Evolutionary conservation across 164 flowering plant genomes (phyloP).

Genomic region (Sedum album): DNA sequence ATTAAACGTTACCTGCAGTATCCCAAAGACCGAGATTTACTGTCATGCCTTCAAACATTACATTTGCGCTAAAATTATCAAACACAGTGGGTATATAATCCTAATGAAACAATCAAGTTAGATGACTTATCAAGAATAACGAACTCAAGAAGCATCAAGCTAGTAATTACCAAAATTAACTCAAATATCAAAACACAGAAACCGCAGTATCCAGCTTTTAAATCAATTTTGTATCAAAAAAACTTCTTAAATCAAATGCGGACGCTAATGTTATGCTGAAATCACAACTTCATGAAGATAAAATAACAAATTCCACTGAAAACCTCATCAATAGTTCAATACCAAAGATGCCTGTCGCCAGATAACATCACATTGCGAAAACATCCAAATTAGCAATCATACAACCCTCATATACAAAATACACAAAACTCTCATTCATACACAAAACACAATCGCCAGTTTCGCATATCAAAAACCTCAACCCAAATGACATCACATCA

Average conservation of each 20-base stretch:
- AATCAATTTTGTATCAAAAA: too few species aligned
- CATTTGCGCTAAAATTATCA: constrained; percentile 99
- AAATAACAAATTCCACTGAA: not conserved
- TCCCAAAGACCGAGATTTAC: constrained; percentile 99
- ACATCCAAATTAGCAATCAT: not conserved
- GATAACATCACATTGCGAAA: not conserved
- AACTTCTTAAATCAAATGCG: too few species aligned
- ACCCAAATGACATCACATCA: not conserved
- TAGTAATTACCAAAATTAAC: too few species aligned
- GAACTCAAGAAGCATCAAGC: not conserved
- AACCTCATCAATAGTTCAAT: not conserved
- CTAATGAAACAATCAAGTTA: constrained; percentile 16
- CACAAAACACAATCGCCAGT: too few species aligned
- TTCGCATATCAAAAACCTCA: not conserved
- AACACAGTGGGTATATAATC: constrained; percentile 94
- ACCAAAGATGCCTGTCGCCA: too few species aligned
- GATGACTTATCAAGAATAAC: not conserved
- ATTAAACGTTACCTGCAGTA: constrained; percentile 68
- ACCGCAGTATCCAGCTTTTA: too few species aligned
- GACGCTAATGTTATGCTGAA: too few species aligned
- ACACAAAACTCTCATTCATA: not conserved
- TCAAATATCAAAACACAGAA: too few species aligned
- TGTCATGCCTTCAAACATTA: constrained; percentile 78
- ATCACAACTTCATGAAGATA: too few species aligned
- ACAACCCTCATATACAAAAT: not conserved